Evolutionary conservation across 1,139 yeast genomes (phyloP), one percentile per base, ranked within the genome.

Genomic region (Saccharomyces hybrid): DNA sequence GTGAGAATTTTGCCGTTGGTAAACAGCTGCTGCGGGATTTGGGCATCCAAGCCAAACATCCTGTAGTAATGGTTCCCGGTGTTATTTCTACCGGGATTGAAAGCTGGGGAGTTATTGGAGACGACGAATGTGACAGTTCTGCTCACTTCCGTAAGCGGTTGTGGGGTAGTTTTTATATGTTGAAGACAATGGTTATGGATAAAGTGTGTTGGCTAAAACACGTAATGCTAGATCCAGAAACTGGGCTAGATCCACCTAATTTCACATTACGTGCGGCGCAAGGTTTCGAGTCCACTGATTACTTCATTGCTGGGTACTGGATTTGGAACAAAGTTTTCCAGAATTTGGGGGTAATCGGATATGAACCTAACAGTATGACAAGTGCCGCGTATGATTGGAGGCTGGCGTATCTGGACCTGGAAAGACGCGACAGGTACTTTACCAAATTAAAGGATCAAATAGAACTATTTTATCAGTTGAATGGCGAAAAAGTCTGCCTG

Each of bases 81-180:
- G 98, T 93, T 7, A 88, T 89, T 52, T 88, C 96, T 31, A 91
- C 98, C 0, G 97, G 98, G 2, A 77, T 93, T 49, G 99, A 95
- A 70, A 84, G 93, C 49, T 93, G 99, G 99, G 86, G 96, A 0
- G 75, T 88, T 1, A 78, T 76, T 46, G 88, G 87, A 7, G 77
- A 83, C 7, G 79, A 76, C 1, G 95, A 86, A 9, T 93, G 99
- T 69, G 95, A 96, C 2, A 80, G 90, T 42, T 81, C 83, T 56
- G 79, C 84, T 26, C 95, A 91, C 69, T 93, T 91, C 73, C 78
- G 99, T 52, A 91, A 90, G 67, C 76, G 98, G 59, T 71, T 93
- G 55, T 93, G 99, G 99, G 99, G 99, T 0, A 88, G 96, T 1
- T 91, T 91, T 75, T 90, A 88, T 69, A 93, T 93, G 99, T 75